A percentile compares a stretch with the other conserved stretches of the same genome.
These are phyloP conservation scores for Podaxis mareebaensis DNA, from an alignment of 768 basidiomycete genomes.

Conservation along the genomic window DNA sequence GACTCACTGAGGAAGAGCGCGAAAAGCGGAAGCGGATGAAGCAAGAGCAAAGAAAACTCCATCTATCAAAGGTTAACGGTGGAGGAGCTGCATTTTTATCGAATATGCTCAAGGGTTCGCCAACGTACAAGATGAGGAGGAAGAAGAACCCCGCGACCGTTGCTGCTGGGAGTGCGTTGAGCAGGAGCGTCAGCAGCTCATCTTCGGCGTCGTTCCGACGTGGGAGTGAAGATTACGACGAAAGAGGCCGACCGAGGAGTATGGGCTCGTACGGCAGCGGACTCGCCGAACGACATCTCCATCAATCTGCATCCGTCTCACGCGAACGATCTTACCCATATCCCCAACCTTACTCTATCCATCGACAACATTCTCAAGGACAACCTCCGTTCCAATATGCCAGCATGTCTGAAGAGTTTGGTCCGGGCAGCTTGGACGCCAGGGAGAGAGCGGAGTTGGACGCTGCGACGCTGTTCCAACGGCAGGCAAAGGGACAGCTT, in stretches of 20 bases:
- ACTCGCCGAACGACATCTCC: constrained; percentile 13
- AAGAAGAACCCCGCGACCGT: constrained; percentile 60
- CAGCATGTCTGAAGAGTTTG: constrained; percentile 34
- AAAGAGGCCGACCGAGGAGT: constrained; percentile 28
- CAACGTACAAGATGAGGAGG: constrained; percentile 86
- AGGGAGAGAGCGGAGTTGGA: constrained; percentile 33
- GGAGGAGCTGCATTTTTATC: constrained; percentile 13
- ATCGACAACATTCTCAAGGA: constrained; percentile 19
- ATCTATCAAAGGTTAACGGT: constrained; percentile 13
- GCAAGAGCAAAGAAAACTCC: constrained; percentile 43
- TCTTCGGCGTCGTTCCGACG: constrained; percentile 20
- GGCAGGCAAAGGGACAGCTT: constrained; percentile 61
- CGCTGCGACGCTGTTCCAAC: constrained; percentile 67
- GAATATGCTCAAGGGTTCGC: constrained; percentile 73
- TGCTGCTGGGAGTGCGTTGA: constrained; percentile 9
- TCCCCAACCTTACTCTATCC: constrained; percentile 10
- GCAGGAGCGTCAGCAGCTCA: constrained; percentile 10
- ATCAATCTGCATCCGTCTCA: constrained; percentile 7
- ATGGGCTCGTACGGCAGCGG: constrained; percentile 17
- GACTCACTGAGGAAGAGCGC: constrained; percentile 79
- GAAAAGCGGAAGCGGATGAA: constrained; percentile 87
- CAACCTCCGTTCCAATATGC: constrained; percentile 19
- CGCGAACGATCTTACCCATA: constrained; percentile 14
- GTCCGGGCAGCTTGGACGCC: constrained; percentile 25
- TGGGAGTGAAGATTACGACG: constrained; percentile 32